Evolutionary conservation across 257 asterid species (phyloP), one percentile per base, ranked within the genome.

Genomic region (Verbena officinalis): DNA sequence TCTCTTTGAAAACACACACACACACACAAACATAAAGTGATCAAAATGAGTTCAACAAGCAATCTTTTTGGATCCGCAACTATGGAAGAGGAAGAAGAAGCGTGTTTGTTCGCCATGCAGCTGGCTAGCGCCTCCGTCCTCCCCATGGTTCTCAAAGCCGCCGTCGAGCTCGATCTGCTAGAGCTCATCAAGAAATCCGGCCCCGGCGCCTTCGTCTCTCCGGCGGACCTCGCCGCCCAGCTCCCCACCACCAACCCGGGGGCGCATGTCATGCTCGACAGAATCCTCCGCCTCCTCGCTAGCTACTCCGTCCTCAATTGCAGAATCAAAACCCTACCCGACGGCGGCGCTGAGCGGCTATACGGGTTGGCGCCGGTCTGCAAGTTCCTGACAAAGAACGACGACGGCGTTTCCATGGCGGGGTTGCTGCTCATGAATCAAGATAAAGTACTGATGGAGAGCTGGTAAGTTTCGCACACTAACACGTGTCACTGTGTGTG

Each of bases 361-460:
- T 87, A 87, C 36, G 79, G 84, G 2, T 48, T 85, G 45, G 85
- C 85, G 4, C 93, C 93, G 13, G 88, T 85, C 1, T 78, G 93
- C 44, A 74, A 76, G 76, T 85, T 66, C 65, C 58, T 85, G 77
- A 87, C 87, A 2, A 87, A 81, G 77, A 85, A 87, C 56, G 80
- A 56, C 0, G 90, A 83, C 57, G 96, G 90, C 13, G 96, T 87
- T 34, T 87, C 90, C 4, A 77, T 87, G 77, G 87, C 96, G 0
- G 78, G 90, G 2, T 65, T 88, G 57, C 51, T 85, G 66, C 86
- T 91, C 45, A 86, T 91, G 95, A 86, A 88, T 75, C 96, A 84
- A 61, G 96, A 91, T 55, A 91, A 84, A 70, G 76, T 91, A 13
- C 90, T 86, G 17, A 84, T 88, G 96, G 95, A 91, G 78, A 86